Percentiles rank a stretch among this genome's conserved stretches.
phyloP scores from a whole-genome alignment of 768 basidiomycete genomes.

The Pleurotus giganteus region DNA sequence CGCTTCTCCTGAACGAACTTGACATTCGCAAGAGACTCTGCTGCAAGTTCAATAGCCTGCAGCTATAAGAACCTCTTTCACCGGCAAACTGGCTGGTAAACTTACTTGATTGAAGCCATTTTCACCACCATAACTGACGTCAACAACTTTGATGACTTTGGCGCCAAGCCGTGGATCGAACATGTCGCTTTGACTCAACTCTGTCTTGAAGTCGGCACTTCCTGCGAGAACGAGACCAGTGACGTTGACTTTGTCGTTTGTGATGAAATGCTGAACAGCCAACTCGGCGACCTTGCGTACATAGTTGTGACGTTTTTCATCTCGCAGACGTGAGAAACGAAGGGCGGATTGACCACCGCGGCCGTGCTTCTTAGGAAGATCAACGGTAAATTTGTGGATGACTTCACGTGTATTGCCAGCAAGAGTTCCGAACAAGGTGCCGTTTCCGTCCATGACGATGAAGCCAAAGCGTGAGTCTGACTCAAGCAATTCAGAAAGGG shows the following conservation, averaged over 20 bases:
- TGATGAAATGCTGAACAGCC: constrained; percentile 97
- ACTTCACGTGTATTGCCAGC: constrained; percentile 97
- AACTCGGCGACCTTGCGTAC: constrained; percentile 97
- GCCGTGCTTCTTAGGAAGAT: constrained; percentile 99
- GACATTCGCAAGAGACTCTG: constrained; percentile 95
- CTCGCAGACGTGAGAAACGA: constrained; percentile 98
- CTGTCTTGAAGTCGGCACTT: constrained; percentile 98
- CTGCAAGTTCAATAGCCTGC: constrained; percentile 94
- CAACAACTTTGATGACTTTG: constrained; percentile 97
- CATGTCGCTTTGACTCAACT: constrained; percentile 94
- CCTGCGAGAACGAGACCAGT: constrained; percentile 95
- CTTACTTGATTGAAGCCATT: constrained; percentile 98
- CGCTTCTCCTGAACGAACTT: constrained; percentile 99
- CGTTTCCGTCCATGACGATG: constrained; percentile 99
- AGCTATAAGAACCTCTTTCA: constrained; percentile 5
- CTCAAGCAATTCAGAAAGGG: constrained; percentile 92
- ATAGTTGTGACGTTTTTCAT: constrained; percentile 99
- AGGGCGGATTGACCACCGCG: constrained; percentile 99
- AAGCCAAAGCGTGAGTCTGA: constrained; percentile 98
- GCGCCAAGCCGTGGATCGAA: constrained; percentile 86
- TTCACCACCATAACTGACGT: constrained; percentile 98
- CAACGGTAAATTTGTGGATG: constrained; percentile 97
- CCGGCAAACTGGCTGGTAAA: constrained; percentile 2
- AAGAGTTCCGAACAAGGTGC: constrained; percentile 92
- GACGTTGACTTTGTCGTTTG: constrained; percentile 97